Evolutionary conservation across 2,329 filamentous ascomycete genomes (phyloP).

Genomic region (Westerdykella aurantiaca): DNA sequence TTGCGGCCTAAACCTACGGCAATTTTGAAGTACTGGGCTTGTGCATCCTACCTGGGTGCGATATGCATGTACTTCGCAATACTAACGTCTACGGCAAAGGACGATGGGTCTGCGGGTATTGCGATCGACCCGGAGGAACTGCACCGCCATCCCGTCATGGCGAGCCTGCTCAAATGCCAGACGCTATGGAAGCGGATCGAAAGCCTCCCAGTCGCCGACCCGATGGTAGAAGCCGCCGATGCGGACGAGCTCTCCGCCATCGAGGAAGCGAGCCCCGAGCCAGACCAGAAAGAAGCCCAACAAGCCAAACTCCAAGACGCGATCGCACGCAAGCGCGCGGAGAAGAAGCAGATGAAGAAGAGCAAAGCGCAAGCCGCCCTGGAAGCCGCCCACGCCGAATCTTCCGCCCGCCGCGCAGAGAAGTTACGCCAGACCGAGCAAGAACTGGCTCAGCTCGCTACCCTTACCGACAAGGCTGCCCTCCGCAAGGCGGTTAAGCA

Average conservation of each 20-base stretch:
- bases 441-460: slow-evolving; percentile 65
- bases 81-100: slow-evolving; percentile 70
- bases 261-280: slow-evolving; percentile 26
- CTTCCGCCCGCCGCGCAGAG: slow-evolving; percentile 50
- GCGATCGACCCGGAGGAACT: slow-evolving; percentile 71
- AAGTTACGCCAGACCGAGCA: slow-evolving; percentile 57
- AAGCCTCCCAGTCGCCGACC: slow-evolving; percentile 51
- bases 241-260: slow-evolving; percentile 33
- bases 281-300: slow-evolving; percentile 33
- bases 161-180: slow-evolving; percentile 70
- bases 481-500: slow-evolving; percentile 46
- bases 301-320: slow-evolving; percentile 33
- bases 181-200: slow-evolving; percentile 74
- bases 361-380: slow-evolving; percentile 47
- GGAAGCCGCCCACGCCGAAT: slow-evolving; percentile 50
- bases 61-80: slow-evolving; percentile 93
- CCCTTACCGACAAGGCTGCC: slow-evolving; percentile 49
- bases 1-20: slow-evolving; percentile 24
- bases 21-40: slow-evolving; percentile 66
- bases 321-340: slow-evolving; percentile 21
- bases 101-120: slow-evolving; percentile 45
- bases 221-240: slow-evolving; percentile 29
- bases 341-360: slow-evolving; percentile 39
- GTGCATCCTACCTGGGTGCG: slow-evolving; percentile 79
- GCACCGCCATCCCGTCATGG: slow-evolving; percentile 87